These are phyloP conservation scores for Paraphaeosphaeria minitans DNA, from an alignment of 2,329 filamentous ascomycete species.

Conservation along the genomic window DNA sequence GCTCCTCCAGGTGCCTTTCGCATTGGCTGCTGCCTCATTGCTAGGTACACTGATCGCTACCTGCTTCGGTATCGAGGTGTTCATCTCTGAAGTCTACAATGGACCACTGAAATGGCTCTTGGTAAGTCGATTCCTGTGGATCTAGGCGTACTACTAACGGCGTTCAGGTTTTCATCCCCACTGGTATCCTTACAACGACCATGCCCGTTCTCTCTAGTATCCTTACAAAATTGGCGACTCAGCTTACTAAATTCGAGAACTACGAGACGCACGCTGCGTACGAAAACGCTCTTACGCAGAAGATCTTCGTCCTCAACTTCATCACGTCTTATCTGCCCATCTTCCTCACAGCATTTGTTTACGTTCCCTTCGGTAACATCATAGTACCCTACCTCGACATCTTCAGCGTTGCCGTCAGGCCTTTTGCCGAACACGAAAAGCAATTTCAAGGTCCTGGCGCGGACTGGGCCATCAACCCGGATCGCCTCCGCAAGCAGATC, in stretches of 20 bases:
- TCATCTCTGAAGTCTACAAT: constrained; percentile 91
- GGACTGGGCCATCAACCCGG: constrained; percentile 80
- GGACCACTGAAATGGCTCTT: constrained; percentile 86
- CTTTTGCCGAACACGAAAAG: constrained; percentile 76
- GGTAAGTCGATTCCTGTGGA: constrained; percentile 56
- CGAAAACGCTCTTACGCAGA: constrained; percentile 82
- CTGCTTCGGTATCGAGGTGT: constrained; percentile 92
- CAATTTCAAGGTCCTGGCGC: constrained; percentile 62
- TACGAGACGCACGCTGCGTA: constrained; percentile 87
- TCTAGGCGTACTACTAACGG: constrained; percentile 4
- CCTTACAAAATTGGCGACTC: constrained; percentile 76
- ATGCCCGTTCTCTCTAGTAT: constrained; percentile 78
- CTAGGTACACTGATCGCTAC: constrained; percentile 82
- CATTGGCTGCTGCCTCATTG: constrained; percentile 70
- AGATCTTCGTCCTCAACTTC: constrained; percentile 95
- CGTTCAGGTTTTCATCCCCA: constrained; percentile 79
- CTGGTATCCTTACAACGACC: constrained; percentile 79
- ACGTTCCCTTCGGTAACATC: constrained; percentile 85
- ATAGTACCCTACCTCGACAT: constrained; percentile 86
- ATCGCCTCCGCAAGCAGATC: constrained; percentile 84
- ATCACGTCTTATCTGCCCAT: constrained; percentile 90
- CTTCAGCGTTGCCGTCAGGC: constrained; percentile 74
- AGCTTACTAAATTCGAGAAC: constrained; percentile 83
- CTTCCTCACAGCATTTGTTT: constrained; percentile 89
- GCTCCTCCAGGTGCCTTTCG: constrained; percentile 83